Evolutionary conservation across 208 protist species (phyloP), one percentile per base, ranked within the genome.

Genomic region (Acanthamoeba divionensis): DNA sequence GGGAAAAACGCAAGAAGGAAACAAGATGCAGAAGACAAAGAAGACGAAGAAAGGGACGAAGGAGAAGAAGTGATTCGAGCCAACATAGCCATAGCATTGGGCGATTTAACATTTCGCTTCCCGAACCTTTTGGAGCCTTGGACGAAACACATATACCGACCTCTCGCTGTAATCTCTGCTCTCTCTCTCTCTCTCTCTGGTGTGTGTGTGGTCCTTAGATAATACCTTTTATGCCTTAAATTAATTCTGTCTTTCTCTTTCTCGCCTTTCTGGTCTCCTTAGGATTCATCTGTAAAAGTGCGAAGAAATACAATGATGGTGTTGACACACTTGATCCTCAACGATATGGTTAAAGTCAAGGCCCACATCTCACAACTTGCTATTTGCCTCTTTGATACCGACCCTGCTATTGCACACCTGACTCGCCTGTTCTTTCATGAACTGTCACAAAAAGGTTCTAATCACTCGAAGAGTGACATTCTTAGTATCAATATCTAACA

Each of bases 241-340:
- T 0, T 63, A 2, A 9, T 0, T 24, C 15, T 31, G 26, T 24
- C n/a, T 31, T 67, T 21, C 10, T 67, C 62, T 9, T 9, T 21
- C n/a, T 12, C 13, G 10, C 12, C 9, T 24, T 95, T 38, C 55
- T n/a, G n/a, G n/a, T n/a, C n/a, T n/a, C n/a, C n/a, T n/a, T n/a
- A 77, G 13, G 95, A 96, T 67, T 21, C 13, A 0, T 45, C 90
- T 24, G 15, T 50, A 5, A 24, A 44, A 18, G 93, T 96, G 10
- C 54, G 95, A 44, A 95, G 96, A 29, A 96, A 96, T 60, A 83
- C 96, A 13, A 48, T 97, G 0, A 94, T 97, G 91, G 95, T 97
- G 1, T 89, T 97, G 0, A 95, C 94, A 7, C 95, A 97, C 71
- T 89, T 97, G n/a, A 95, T 97, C 62, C 79, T 97, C 7, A 96